phyloP scores from a whole-genome alignment of 495 filamentous ascomycete species.

The Symbiotaphrina buchneri region DNA sequence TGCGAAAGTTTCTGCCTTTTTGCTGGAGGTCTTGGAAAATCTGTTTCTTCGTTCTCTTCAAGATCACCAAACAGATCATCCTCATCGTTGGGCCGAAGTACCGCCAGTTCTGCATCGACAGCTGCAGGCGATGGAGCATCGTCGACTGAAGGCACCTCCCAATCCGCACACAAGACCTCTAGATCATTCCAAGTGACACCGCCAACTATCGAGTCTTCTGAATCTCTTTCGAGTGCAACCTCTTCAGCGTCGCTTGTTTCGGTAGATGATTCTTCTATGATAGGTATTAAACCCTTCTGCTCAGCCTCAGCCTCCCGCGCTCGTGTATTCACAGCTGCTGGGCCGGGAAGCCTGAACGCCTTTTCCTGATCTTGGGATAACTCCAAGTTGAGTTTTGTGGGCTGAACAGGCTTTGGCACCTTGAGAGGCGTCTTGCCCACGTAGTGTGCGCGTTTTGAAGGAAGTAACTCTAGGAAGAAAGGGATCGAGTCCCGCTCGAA shows the following conservation, averaged over 20 bases:
- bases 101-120: neutral
- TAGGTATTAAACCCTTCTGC: conserved; percentile 27
- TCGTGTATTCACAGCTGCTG: conserved; percentile 23
- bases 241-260: conserved; percentile 29
- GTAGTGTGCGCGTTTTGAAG: conserved; percentile 47
- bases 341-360: conserved; percentile 42
- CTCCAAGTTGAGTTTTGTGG: conserved; percentile 73
- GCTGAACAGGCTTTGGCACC: conserved; percentile 56
- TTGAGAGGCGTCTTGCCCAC: conserved; percentile 45
- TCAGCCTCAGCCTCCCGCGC: conserved; percentile 25
- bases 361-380: conserved; percentile 61
- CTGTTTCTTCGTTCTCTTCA: conserved; percentile 3
- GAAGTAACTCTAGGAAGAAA: conserved; percentile 50
- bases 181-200: conserved; percentile 55
- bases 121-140: conserved; percentile 9
- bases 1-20: conserved; percentile 21
- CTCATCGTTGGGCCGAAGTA: conserved; percentile 2
- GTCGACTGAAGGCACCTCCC: conserved; percentile 34
- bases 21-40: neutral
- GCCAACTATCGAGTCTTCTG: conserved; percentile 38
- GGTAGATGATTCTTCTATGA: conserved; percentile 18
- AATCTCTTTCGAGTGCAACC: conserved; percentile 28
- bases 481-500: conserved; percentile 44
- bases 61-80: conserved; percentile 3
- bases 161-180: conserved; percentile 61